Evolutionary conservation across 2,329 filamentous ascomycete species (phyloP).

Genomic region (Colletotrichum noveboracense): DNA sequence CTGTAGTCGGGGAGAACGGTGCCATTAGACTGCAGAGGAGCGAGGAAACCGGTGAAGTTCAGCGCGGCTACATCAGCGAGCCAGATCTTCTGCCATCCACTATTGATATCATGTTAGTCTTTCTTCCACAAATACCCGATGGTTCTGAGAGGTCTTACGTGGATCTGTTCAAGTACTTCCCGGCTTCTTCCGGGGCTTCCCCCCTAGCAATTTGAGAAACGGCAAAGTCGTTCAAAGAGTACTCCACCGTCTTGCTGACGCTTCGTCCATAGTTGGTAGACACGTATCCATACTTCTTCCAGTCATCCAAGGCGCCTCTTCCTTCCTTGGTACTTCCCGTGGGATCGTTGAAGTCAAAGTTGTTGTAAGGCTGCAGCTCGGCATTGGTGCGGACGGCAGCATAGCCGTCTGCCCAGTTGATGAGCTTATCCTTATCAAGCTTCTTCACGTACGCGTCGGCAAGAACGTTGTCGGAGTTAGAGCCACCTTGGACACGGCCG

Average conservation of each 20-base stretch:
- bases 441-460: constrained; percentile 64
- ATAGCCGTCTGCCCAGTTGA: constrained; percentile 62
- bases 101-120: background rate
- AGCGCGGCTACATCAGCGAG: constrained; percentile 49
- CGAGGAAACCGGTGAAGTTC: constrained; percentile 61
- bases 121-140: accelerated
- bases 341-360: constrained; percentile 51
- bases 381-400: constrained; percentile 61
- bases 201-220: constrained; percentile 58
- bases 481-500: constrained; percentile 62
- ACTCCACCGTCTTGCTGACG: constrained; percentile 61
- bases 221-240: constrained; percentile 63
- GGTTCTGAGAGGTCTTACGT: constrained; percentile 21
- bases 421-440: constrained; percentile 38
- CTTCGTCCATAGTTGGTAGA: constrained; percentile 56
- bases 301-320: constrained; percentile 63
- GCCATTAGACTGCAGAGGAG: constrained; percentile 55
- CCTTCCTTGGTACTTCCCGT: constrained; percentile 62
- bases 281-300: constrained; percentile 62
- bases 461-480: constrained; percentile 64
- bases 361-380: constrained; percentile 56
- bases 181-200: constrained; percentile 53
- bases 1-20: constrained; percentile 46
- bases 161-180: constrained; percentile 57
- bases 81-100: constrained; percentile 67